A percentile compares a stretch with the other conserved stretches of the same genome.
Evolutionary conservation across 331 rosid species (phyloP).

Genomic region (Quercus phellos): DNA sequence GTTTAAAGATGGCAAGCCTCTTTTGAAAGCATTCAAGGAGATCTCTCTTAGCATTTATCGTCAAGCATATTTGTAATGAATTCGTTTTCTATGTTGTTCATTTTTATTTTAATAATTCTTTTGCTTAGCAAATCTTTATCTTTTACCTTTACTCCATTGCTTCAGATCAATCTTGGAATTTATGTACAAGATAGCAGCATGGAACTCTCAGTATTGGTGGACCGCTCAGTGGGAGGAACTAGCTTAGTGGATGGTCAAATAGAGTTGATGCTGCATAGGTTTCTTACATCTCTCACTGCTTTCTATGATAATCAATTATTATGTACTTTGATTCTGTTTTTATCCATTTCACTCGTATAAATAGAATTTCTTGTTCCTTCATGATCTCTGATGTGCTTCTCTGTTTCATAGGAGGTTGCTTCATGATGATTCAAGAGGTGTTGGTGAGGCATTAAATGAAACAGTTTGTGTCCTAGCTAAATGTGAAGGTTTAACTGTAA

Average conservation of each 20-base stretch:
- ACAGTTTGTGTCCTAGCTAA: slow-evolving; percentile 54
- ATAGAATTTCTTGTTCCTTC: slow-evolving; percentile 18
- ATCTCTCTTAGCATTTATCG: not conserved
- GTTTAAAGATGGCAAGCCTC: not conserved
- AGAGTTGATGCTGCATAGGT: slow-evolving; percentile 92
- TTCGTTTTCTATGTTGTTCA: slow-evolving; percentile 7
- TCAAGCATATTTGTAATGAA: slow-evolving; percentile 2
- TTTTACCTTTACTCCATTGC: slow-evolving; percentile 12
- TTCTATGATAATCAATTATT: not conserved
- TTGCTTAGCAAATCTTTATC: not conserved
- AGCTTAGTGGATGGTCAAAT: slow-evolving; percentile 80
- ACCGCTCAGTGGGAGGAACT: slow-evolving; percentile 77
- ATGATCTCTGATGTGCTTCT: slow-evolving; percentile 21
- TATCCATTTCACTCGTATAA: not conserved
- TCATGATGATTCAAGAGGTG: slow-evolving; percentile 81
- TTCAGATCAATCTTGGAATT: slow-evolving; percentile 78
- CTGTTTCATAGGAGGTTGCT: slow-evolving; percentile 54
- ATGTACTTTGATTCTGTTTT: not conserved
- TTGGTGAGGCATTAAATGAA: slow-evolving; percentile 79
- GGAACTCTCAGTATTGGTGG: slow-evolving; percentile 71
- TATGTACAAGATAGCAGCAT: slow-evolving; percentile 56
- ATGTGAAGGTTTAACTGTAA: slow-evolving; percentile 82
- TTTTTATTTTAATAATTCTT: not conserved
- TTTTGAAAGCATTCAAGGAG: not conserved
- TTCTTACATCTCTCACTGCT: slow-evolving; percentile 16